These are phyloP conservation scores for Lactifluus subvellereus DNA, from an alignment of 768 basidiomycete genomes.

Conservation along the genomic window DNA sequence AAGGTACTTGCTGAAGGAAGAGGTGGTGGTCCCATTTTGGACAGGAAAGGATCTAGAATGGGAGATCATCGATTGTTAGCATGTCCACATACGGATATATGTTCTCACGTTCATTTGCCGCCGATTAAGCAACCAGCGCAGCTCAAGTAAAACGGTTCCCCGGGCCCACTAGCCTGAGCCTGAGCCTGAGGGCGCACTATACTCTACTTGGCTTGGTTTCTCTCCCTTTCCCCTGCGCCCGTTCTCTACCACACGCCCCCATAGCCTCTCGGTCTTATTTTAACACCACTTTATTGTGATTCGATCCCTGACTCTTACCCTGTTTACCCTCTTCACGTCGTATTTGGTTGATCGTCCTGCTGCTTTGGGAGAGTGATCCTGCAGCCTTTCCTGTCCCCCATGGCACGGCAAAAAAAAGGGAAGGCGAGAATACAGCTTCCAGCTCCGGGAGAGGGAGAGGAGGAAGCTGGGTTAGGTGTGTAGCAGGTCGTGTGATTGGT, in stretches of 20 bases:
- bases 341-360: neutral
- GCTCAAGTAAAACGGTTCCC: neutral
- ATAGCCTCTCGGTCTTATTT: neutral
- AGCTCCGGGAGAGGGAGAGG: slow-evolving; percentile 14
- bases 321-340: neutral
- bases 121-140: neutral
- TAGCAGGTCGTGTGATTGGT: slow-evolving; percentile 9
- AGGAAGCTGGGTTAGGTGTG: slow-evolving; percentile 15
- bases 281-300: neutral
- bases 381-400: neutral
- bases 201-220: slow-evolving; percentile 7
- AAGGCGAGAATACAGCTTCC: slow-evolving; percentile 14
- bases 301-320: neutral
- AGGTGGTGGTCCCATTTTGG: slow-evolving; percentile 79
- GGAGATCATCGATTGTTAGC: slow-evolving; percentile 35
- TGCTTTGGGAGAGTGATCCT: neutral
- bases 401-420: slow-evolving; percentile 21
- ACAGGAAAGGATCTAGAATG: slow-evolving; percentile 75
- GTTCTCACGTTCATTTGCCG: slow-evolving; percentile 13
- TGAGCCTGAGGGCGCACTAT: neutral
- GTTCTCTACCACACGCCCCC: neutral
- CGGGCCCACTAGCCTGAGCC: too few relatives aligned
- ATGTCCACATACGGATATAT: slow-evolving; percentile 10
- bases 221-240: neutral
- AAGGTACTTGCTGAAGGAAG: slow-evolving; percentile 42